These are phyloP conservation scores for Solanum chilense DNA, from an alignment of 257 asterid species.

Conservation along the genomic window DNA sequence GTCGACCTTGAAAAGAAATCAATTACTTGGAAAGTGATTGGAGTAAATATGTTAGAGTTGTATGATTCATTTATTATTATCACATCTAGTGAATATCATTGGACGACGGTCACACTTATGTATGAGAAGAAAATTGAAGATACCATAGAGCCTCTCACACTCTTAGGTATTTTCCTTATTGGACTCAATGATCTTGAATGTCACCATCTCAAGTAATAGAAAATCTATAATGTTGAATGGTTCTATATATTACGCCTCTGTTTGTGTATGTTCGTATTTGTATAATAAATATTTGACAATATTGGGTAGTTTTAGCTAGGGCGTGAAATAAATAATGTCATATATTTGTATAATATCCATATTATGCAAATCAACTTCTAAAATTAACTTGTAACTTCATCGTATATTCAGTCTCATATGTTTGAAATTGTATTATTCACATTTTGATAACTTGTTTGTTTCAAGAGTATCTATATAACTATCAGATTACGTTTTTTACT, in stretches of 20 bases:
- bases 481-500: no score
- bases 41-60: neutral
- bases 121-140: conserved; percentile 15
- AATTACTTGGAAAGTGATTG: neutral
- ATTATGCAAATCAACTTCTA: neutral
- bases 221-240: neutral
- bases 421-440: no score
- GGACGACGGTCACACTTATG: neutral
- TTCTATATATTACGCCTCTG: neutral
- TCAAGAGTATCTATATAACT: no score
- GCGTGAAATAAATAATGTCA: neutral
- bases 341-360: neutral
- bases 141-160: neutral
- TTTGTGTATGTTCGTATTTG: neutral
- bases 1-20: neutral
- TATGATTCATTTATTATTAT: neutral
- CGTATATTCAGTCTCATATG: neutral
- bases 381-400: no score
- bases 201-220: neutral
- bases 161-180: neutral
- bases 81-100: neutral
- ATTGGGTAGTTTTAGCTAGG: neutral
- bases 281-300: neutral
- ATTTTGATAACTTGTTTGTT: no score
- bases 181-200: neutral